Evolutionary conservation across 2,329 filamentous ascomycete species (phyloP), one percentile per base, ranked within the genome.

Genomic region (Intubia oerlemansii): DNA sequence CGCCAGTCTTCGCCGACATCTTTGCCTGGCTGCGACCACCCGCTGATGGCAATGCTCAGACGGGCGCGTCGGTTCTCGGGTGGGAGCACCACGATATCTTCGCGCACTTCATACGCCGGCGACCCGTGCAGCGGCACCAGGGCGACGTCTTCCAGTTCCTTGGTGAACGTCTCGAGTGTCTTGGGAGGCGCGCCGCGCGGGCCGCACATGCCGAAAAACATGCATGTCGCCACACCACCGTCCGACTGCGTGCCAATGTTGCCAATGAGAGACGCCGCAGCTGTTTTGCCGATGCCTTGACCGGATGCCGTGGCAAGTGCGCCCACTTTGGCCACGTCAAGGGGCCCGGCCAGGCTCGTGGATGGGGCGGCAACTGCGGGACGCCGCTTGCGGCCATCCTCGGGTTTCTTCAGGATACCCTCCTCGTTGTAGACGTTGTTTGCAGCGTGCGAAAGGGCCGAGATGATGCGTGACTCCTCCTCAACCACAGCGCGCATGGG

Each of bases 161-260:
- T 71, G 9, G 76, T 66, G 45, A 90, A 91, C n/a, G 73, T 61
- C 38, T 92, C 80, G 60, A 93, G 77, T 59, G 84, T 80, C 46
- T 82, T 74, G 29, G 72, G 69, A 0, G 77, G 78, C 60, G 32
- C 25, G 1, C 91, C 84, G 20, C 73, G 67, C 2, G 74, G 71
- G 24, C 78, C 78, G 44, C 90, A 92, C n/a, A 88, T 79, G 7
- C 88, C 88, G 43, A 95, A 93, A 22, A 95, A 54, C 21, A 76
- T 69, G 11, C 84, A 85, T 17, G 92, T 74, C 24, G 82, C 57
- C 11, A 88, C 64, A 5, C 73, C 67, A 36, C 76, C 88, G 21
- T 84, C 73, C 3, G 81, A 76, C 42, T 93, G 57, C 12, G 73
- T 64, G 10, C 84, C 85, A 1, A 95, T 59, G 12, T 71, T 63